Conservation (phyloP, 257 asterid genomes). For the Orobanche coerulescens region DNA sequence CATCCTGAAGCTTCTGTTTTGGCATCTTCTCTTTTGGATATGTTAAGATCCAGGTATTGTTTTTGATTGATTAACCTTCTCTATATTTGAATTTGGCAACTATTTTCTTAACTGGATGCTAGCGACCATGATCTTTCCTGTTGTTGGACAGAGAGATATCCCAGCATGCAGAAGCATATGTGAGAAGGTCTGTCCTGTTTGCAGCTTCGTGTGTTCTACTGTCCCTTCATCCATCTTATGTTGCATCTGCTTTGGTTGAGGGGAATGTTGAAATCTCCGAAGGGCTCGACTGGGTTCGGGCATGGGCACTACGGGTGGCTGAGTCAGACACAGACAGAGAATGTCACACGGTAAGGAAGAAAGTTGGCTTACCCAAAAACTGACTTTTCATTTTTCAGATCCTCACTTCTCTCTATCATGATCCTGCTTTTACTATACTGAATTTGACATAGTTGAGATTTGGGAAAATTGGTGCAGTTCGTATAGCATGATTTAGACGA, state of each 20-base stretch:
- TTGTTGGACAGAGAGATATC: slow-evolving; percentile 55
- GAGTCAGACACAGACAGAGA: slow-evolving; percentile 86
- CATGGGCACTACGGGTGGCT: slow-evolving; percentile 69
- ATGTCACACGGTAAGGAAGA: slow-evolving; percentile 65
- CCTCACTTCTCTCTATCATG: background rate
- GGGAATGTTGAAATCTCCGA: slow-evolving; percentile 56
- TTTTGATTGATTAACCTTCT: background rate
- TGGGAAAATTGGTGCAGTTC: background rate
- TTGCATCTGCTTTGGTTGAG: slow-evolving; percentile 65
- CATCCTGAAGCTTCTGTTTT: slow-evolving; percentile 93
- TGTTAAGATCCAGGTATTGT: slow-evolving; percentile 69
- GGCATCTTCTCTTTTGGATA: slow-evolving; percentile 83
- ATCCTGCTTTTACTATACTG: slow-evolving; percentile 5
- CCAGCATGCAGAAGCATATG: slow-evolving; percentile 76
- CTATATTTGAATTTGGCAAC: slow-evolving; percentile 12
- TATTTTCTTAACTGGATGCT: slow-evolving; percentile 16
- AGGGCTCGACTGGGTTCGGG: slow-evolving; percentile 89
- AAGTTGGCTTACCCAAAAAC: background rate
- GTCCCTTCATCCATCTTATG: slow-evolving; percentile 82
- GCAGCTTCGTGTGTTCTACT: slow-evolving; percentile 74
- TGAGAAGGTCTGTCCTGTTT: slow-evolving; percentile 83
- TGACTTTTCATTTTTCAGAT: background rate
- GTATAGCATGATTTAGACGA: background rate
- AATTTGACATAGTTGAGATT: background rate
- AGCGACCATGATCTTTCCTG: slow-evolving; percentile 14